Evolutionary conservation across 2,329 filamentous ascomycete species (phyloP).

Genomic region (Drechslerella coelobrocha): DNA sequence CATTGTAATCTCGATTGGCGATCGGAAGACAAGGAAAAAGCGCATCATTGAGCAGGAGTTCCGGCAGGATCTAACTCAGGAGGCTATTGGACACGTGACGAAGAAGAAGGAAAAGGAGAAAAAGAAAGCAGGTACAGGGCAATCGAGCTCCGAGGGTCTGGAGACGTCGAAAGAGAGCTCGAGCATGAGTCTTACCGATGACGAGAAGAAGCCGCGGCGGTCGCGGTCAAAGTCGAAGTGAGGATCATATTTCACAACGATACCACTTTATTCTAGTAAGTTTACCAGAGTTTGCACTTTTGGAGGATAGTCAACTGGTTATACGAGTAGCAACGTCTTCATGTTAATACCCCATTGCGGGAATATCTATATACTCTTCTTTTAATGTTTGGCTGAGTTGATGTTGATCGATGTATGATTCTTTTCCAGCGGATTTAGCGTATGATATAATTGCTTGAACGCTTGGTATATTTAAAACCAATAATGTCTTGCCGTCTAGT

Average conservation of each 20-base stretch:
- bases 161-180: constrained; percentile 39
- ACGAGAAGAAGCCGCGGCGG: constrained; percentile 23
- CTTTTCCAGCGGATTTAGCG: not conserved
- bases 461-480: no score
- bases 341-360: not conserved
- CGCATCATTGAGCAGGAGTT: constrained; percentile 80
- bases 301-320: not conserved
- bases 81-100: constrained; percentile 62
- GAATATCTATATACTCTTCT: not conserved
- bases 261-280: not conserved
- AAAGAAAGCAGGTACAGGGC: constrained; percentile 58
- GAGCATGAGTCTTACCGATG: constrained; percentile 27
- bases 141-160: constrained; percentile 35
- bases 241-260: not conserved
- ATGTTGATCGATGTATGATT: not conserved
- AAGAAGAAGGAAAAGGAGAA: constrained; percentile 63
- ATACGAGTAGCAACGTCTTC: not conserved
- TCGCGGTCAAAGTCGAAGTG: constrained; percentile 10
- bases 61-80: constrained; percentile 74
- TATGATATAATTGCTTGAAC: not conserved
- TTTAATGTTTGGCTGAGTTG: not conserved
- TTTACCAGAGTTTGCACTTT: not conserved
- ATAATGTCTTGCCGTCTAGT: no score
- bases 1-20: constrained; percentile 76
- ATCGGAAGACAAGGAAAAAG: constrained; percentile 80